phyloP scores from a whole-genome alignment of 2,329 filamentous ascomycete species.

The Phaeosphaeria sp. region DNA sequence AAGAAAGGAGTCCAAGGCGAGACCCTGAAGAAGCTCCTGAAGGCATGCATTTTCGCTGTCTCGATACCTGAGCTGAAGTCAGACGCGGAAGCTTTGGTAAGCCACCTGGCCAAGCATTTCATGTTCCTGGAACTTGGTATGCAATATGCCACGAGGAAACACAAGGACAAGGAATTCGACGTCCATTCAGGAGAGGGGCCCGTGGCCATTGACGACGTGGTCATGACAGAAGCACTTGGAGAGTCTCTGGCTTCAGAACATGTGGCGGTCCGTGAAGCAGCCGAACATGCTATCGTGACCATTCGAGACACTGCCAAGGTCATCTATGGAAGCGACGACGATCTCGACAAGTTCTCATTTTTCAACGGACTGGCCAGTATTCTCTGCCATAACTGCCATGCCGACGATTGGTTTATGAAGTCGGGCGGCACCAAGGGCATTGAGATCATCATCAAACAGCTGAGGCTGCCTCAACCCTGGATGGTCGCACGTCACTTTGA shows the following conservation, averaged over 20 bases:
- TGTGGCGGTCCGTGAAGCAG: conserved; percentile 78
- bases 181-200: conserved; percentile 86
- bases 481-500: conserved; percentile 82
- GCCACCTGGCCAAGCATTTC: conserved; percentile 87
- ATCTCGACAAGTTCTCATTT: conserved; percentile 79
- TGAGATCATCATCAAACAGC: conserved; percentile 81
- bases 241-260: conserved; percentile 90
- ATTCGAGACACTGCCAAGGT: conserved; percentile 77
- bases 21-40: conserved; percentile 83
- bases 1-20: conserved; percentile 88
- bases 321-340: conserved; percentile 77
- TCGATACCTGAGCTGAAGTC: conserved; percentile 81
- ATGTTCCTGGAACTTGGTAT: conserved; percentile 87
- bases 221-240: conserved; percentile 87
- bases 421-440: conserved; percentile 92
- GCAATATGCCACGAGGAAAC: conserved; percentile 81
- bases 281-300: conserved; percentile 77
- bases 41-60: conserved; percentile 84
- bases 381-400: conserved; percentile 94
- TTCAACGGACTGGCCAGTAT: conserved; percentile 82
- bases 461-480: conserved; percentile 86
- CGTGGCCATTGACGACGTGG: conserved; percentile 82
- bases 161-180: conserved; percentile 79
- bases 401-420: conserved; percentile 99
- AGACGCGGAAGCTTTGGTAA: conserved; percentile 76